Evolutionary conservation across 208 protist species (phyloP).

Genomic region (Wallacemonas sp.): DNA sequence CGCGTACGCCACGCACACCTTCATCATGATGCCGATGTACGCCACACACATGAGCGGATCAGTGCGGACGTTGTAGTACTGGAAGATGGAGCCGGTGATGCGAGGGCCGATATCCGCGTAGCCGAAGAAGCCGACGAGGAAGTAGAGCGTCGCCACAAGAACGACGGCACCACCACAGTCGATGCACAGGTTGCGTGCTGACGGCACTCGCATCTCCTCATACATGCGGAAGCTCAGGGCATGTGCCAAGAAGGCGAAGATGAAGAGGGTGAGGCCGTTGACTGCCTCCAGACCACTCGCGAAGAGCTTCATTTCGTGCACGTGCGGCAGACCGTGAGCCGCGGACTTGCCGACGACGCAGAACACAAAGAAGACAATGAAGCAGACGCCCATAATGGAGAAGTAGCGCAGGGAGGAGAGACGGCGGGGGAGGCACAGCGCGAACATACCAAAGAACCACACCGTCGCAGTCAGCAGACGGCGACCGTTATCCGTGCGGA

Average conservation of each 20-base stretch:
- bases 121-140: conserved; percentile 60
- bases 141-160: conserved; percentile 51
- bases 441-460: conserved; percentile 68
- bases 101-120: conserved; percentile 52
- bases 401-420: conserved; percentile 71
- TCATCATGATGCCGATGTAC: conserved; percentile 52
- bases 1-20: conserved; percentile 60
- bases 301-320: conserved; percentile 40
- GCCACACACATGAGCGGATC: conserved; percentile 47
- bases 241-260: conserved; percentile 61
- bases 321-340: conserved; percentile 26
- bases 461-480: conserved; percentile 43
- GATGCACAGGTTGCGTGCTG: conserved; percentile 8
- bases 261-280: conserved; percentile 48
- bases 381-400: conserved; percentile 62
- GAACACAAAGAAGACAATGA: conserved; percentile 66
- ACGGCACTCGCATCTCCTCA: conserved; percentile 32
- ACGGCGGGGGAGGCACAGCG: conserved; percentile 44
- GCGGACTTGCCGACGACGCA: conserved; percentile 50
- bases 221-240: conserved; percentile 45
- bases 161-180: conserved; percentile 35
- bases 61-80: conserved; percentile 27
- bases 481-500: conserved; percentile 28
- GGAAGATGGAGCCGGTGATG: conserved; percentile 36
- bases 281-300: conserved; percentile 31